Evolutionary conservation across 345 rosid genomes (phyloP), one percentile per base, ranked within the genome.

Genomic region (Arabidopsis arenosa): DNA sequence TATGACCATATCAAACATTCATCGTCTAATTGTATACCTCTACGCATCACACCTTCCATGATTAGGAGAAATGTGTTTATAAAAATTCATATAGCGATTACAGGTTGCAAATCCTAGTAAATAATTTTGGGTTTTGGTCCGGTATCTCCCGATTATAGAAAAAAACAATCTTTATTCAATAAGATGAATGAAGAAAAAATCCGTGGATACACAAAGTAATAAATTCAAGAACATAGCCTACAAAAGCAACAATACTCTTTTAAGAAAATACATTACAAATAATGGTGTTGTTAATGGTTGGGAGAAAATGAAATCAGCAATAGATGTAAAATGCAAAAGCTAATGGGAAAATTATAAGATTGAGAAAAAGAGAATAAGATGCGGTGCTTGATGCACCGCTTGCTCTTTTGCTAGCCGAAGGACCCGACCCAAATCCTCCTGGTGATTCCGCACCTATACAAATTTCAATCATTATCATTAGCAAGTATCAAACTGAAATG

Each of bases 361-460:
- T 63, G 17, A 76, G 60, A 8, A 76, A 53, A 47, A 9, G 60
- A 55, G 71, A 70, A 54, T 44, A 52, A 43, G 75, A 12, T 52
- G 69, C n/a, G 49, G 2, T 76, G 65, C 0, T 76, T 45, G 51
- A 63, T 45, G 80, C 80, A 68, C 65, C 5, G 55, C 32, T 33
- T 2, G 2, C 1, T 32, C 54, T 30, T 23, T 1, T 23, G 37
- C 14, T 3, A 45, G 18, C 14, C 6, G 76, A 35, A 18, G 55
- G 55, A 51, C 55, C 55, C 55, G 56, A 28, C n/a, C 23, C 80
- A 28, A 77, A 28, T 10, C 72, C 76, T 39, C 21, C 32, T 0
- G 80, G 80, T 71, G 80, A 49, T 40, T 57, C 56, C 2, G 67
- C 73, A 48, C 76, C 80, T 77, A 17, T 37, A 9, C 21, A 69